Base-by-base conservation (phyloP, 805 yeast genomes). In the Maudiozyma serrabonitensis region DNA sequence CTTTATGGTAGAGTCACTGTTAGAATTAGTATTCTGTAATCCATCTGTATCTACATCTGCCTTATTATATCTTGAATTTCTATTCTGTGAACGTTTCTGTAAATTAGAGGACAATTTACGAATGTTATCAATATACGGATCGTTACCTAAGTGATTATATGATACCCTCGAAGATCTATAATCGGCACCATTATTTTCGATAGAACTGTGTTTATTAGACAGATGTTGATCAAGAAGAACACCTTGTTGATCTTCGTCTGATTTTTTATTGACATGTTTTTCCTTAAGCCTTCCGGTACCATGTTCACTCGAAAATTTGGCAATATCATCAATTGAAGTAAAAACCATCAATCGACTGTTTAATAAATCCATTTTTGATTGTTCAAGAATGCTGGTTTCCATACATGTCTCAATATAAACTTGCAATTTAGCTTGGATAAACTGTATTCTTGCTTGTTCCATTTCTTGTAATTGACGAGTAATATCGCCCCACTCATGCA, bases 211-310 rank as follows among this genome's bases (percentile, higher is more conserved):
- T 23, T 31, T n/a, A 25, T 23, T 41, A 9, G 43, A 41, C 6
- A n/a, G 6, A 11, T 12, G 11, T 25, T 31, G 13, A 12, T 26
- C n/a, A 21, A 13, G 26, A 13, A 23, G 42, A 7, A 4, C 8
- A 19, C 42, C 19, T 18, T 26, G 26, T 15, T 35, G 32, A 28
- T 28, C 12, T 11, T 28, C 32, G 2, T 2, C 4, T 28, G 32
- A 28, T 28, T 28, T 28, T 11, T 11, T 28, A 6, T 28, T 28
- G 32, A 39, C 25, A 23, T 39, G 50, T 35, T 47, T 54, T 51
- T 59, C 53, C 51, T 58, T 64, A n/a, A 65, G 42, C 46, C 69
- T 56, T 1, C 69, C 69, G 0, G 68, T 66, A n/a, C 69, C 68
- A 48, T 52, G 57, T 43, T 59, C 54, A 44, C 59, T 61, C 11